These are phyloP conservation scores for Litchi chinensis DNA, from an alignment of 345 rosid genomes.

Conservation along the genomic window DNA sequence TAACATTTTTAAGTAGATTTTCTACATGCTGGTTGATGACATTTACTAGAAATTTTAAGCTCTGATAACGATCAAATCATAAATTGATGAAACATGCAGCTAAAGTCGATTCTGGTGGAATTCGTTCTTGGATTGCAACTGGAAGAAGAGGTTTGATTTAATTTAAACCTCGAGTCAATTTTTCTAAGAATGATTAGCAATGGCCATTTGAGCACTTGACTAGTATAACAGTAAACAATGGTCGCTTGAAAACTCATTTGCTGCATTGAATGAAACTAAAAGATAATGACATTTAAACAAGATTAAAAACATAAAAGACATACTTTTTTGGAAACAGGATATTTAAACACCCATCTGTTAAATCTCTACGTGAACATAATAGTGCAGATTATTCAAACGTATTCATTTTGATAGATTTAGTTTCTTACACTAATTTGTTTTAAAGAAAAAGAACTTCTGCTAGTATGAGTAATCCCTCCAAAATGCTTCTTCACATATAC, in stretches of 20 bases:
- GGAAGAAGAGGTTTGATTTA: slow-evolving; percentile 66
- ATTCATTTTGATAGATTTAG: neutral
- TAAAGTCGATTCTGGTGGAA: slow-evolving; percentile 38
- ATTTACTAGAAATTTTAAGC: neutral
- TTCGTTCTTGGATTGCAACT: slow-evolving; percentile 86
- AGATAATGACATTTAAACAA: neutral
- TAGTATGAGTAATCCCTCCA: neutral
- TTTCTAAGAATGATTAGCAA: neutral
- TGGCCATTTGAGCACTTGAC: neutral
- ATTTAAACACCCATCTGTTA: neutral
- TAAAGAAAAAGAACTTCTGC: neutral
- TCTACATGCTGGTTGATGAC: neutral
- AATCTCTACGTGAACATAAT: too few relatives aligned
- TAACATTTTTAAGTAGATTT: slow-evolving; percentile 23
- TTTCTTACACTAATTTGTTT: neutral
- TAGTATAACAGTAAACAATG: neutral
- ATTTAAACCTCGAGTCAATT: neutral
- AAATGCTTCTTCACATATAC: neutral
- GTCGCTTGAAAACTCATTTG: slow-evolving; percentile 2
- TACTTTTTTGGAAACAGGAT: neutral
- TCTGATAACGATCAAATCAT: slow-evolving; percentile 13
- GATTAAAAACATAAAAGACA: neutral
- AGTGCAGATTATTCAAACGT: too few relatives aligned
- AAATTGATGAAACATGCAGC: slow-evolving; percentile 25
- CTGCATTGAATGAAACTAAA: neutral